Evolutionary conservation across 306 rosid species (phyloP), one percentile per base, ranked within the genome.

Genomic region (Lithocarpus polystachyus): DNA sequence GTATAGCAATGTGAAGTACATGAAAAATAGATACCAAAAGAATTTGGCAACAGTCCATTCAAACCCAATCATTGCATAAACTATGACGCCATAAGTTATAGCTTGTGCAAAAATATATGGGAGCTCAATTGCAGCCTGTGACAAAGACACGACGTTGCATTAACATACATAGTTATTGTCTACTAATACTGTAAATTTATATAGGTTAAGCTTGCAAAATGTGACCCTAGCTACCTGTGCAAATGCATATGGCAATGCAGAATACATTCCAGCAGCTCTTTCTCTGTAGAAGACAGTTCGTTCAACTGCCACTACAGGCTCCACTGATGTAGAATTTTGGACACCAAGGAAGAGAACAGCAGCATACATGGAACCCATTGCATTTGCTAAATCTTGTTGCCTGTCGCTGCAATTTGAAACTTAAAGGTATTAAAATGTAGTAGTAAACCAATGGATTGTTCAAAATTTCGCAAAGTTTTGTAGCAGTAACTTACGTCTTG

Each of bases 201-300:
- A 48, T 48, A 48, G 17, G 15, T 12, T 48, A 48, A 48, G 53
- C 17, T 13, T 48, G 53, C 53, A 48, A 48, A 4, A 48, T 48
- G 53, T 48, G 53, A 48, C 53, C 14, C 53, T 48, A 12, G 17
- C 12, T 76, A 86, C 91, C 89, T 89, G 90, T 62, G 91, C 73
- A 77, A 88, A 79, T 64, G 93, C 93, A 82, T 88, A 90, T 75
- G 91, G 86, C 64, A 88, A 78, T 55, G 89, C 87, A 24, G 93
- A 90, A 73, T 84, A 88, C 90, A 90, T 82, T 74, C 91, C 91
- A 3, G 93, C 91, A 6, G 91, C 91, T 51, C 73, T 84, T 86
- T 90, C 93, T 73, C 91, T 75, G 26, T 90, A 86, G 77, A 87
- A 87, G 40, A 90, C 93, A 4, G 86, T 78, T 72, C 91, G 80